Evolutionary conservation across 1,284 basidiomycete genomes (phyloP).

Genomic region (Trichosporon sp.): DNA sequence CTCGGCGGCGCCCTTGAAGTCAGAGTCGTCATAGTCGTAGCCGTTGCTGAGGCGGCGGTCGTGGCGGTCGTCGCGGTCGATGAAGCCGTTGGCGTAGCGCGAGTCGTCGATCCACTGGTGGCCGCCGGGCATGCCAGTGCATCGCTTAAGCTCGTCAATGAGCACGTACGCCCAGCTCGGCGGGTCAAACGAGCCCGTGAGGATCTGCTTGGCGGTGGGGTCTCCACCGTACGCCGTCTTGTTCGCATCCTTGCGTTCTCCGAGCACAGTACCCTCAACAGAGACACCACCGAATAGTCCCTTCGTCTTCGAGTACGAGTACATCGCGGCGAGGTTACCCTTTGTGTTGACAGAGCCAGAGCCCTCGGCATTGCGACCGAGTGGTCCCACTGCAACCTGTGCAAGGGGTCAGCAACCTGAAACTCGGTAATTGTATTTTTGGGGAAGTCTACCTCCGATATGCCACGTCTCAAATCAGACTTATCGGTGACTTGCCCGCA

Average conservation of each 20-base stretch:
- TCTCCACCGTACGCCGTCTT: conserved; percentile 67
- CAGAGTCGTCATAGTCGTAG: background rate
- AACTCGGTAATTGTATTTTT: background rate
- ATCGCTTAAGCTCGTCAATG: conserved; percentile 65
- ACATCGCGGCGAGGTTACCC: conserved; percentile 91
- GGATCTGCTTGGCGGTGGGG: conserved; percentile 69
- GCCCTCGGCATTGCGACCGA: conserved; percentile 92
- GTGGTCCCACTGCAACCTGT: conserved; percentile 74
- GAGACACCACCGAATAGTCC: conserved; percentile 77
- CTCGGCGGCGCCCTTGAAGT: background rate
- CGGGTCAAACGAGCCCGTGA: conserved; percentile 66
- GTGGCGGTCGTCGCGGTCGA: conserved; percentile 31
- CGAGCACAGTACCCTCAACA: conserved; percentile 87
- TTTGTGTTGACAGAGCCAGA: conserved; percentile 77
- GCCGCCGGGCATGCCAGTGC: conserved; percentile 64
- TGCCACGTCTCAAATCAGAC: background rate
- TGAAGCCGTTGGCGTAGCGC: conserved; percentile 32
- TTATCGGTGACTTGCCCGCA: no score
- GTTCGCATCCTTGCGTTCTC: conserved; percentile 90
- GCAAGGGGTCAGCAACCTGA: background rate
- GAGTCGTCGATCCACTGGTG: conserved; percentile 63
- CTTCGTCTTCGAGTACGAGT: conserved; percentile 90
- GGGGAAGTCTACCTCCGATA: background rate
- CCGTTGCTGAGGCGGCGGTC: background rate
- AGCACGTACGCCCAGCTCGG: conserved; percentile 72